These are phyloP conservation scores for Rasamsonia emersonii DNA, from an alignment of 2,329 filamentous ascomycete genomes.

Conservation along the genomic window DNA sequence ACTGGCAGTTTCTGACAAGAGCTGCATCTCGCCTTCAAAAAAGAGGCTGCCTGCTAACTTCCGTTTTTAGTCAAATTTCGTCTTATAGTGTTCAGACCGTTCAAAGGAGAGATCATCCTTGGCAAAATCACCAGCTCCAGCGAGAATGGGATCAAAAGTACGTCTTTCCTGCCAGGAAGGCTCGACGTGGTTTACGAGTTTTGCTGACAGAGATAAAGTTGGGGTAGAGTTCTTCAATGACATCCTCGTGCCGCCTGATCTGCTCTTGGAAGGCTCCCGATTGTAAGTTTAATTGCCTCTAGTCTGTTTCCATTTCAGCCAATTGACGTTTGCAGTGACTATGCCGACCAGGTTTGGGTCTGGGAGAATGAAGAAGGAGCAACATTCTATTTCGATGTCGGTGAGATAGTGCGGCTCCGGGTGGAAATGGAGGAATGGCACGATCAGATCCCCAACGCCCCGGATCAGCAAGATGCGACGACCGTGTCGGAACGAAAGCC, in stretches of 20 bases:
- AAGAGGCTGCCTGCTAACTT: constrained; percentile 6
- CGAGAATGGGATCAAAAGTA: constrained; percentile 62
- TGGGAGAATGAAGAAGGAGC: constrained; percentile 67
- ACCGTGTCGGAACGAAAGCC: constrained; percentile 52
- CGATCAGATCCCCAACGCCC: constrained; percentile 69
- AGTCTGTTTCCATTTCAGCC: constrained; percentile 3
- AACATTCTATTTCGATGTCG: constrained; percentile 76
- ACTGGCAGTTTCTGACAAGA: too few species aligned
- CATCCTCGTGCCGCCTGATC: constrained; percentile 67
- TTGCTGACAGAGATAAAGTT: constrained; percentile 40
- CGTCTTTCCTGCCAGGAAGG: constrained; percentile 13
- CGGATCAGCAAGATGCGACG: constrained; percentile 54
- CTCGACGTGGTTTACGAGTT: too few species aligned
- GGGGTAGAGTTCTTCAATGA: constrained; percentile 91
- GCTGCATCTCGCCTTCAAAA: too few species aligned
- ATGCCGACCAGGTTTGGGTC: constrained; percentile 70
- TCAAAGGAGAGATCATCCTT: constrained; percentile 85
- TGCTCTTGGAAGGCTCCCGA: constrained; percentile 65
- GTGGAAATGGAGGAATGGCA: constrained; percentile 86
- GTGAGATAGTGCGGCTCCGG: constrained; percentile 79
- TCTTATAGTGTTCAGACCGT: constrained; percentile 86
- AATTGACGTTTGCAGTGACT: constrained; percentile 47
- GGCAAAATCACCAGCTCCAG: constrained; percentile 72
- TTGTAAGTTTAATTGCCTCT: constrained; percentile 57
- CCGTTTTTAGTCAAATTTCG: constrained; percentile 69